Evolutionary conservation across 2,329 filamentous ascomycete species (phyloP), one percentile per base, ranked within the genome.

Genomic region (Claviceps purpurea): DNA sequence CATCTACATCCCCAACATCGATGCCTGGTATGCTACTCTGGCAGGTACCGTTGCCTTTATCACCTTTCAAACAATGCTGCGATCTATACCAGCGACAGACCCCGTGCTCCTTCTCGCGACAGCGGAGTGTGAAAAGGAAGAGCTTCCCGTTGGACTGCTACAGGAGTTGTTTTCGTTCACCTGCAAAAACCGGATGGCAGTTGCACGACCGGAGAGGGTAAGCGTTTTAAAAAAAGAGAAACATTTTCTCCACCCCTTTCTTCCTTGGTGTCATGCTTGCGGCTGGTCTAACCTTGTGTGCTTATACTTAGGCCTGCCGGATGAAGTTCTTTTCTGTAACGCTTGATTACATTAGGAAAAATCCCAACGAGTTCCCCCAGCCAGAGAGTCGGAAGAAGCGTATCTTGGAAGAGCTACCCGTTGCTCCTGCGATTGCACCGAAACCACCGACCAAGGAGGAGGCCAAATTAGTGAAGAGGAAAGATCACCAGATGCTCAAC

Each of bases 1-100:
- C 40, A 93, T 98, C 50, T 97, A 90, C 67, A 86, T 98, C 44
- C 91, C 93, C 2, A 85, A 89, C 58, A 80, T 97, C 48, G 87
- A 95, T 58, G 78, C 84, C 7, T 98, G 93, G 93, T 91, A 89
- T 63, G 70, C 78, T 18, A 76, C 74, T 26, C 62, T 84, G 18
- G 64, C 66, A n/a, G 70, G 72, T 7, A 83, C 86, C 0, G 71
- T 89, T 41, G 80, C 84, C 2, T 80, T 95, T 52, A 83, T 84
- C 38, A 93, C 89, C 0, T 96, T 98, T 67, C 75, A 84, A 54
- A 84, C 87, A 8, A 81, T 97, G 66, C 70, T 98, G 39, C 81
- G 82, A 58, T 85, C 85, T 2, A 82, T 98, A 49, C 79, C 87
- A n/a, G 85, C 93, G 0, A 94, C 89, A 1, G 93, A 98, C 57